phyloP scores from a whole-genome alignment of 2,329 filamentous ascomycete species.

The Macrophomina pseudophaseolina region DNA sequence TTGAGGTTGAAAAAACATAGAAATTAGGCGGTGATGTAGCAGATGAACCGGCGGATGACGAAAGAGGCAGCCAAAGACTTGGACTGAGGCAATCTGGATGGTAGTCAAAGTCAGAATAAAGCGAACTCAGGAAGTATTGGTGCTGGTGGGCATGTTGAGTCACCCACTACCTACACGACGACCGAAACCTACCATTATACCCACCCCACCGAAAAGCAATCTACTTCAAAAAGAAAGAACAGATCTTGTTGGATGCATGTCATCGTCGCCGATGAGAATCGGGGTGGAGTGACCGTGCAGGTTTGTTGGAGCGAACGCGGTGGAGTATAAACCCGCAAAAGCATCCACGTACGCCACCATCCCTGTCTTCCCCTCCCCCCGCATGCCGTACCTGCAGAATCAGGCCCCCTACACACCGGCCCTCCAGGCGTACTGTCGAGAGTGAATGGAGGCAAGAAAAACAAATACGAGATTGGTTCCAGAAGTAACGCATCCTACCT shows the following conservation, averaged over 20 bases:
- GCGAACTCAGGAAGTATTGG: conserved; percentile 4
- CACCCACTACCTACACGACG: not conserved
- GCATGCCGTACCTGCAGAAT: conserved; percentile 21
- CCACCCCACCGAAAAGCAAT: not conserved
- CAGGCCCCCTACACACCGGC: conserved; percentile 1
- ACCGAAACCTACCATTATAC: conserved; percentile 11
- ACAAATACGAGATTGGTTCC: conserved; percentile 4
- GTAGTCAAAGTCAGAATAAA: not conserved
- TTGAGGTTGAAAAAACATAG: conserved; percentile 18
- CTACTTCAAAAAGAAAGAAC: conserved; percentile 15
- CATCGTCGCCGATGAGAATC: conserved; percentile 10
- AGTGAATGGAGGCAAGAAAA: conserved; percentile 10
- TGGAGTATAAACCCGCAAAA: conserved; percentile 11
- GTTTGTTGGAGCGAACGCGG: not conserved
- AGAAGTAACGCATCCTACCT: too few relatives aligned
- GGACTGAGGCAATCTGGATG: not conserved
- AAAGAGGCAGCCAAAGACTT: not conserved
- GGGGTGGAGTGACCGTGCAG: conserved; percentile 9
- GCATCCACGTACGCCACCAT: conserved; percentile 10
- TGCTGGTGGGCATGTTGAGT: not conserved
- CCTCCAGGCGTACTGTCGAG: not conserved
- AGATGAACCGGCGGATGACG: too few relatives aligned
- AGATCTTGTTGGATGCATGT: conserved; percentile 16
- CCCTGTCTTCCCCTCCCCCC: conserved; percentile 16
- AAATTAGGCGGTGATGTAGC: not conserved